Evolutionary conservation across 1,284 basidiomycete genomes (phyloP).

Genomic region (Hemileia vastatrix): DNA sequence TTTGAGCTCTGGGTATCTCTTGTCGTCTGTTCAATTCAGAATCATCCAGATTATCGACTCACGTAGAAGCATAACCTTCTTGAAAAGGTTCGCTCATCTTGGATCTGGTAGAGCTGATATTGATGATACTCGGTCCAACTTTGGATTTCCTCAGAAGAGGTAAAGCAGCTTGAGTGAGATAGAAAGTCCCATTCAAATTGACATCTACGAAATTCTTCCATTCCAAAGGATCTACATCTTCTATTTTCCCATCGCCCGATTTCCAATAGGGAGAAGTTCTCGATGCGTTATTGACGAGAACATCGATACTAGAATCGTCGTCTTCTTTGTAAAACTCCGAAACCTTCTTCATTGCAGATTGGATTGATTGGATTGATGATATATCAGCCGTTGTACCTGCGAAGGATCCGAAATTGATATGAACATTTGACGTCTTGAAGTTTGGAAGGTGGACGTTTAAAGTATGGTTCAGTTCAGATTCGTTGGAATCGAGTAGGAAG

Average conservation of each 20-base stretch:
- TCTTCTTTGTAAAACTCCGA: background rate
- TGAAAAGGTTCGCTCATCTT: too few species aligned
- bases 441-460: too few species aligned
- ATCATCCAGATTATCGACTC: too few species aligned
- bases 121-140: too few species aligned
- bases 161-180: conserved; percentile 1
- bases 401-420: background rate
- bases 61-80: too few species aligned
- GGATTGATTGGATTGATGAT: background rate
- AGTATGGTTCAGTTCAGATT: background rate
- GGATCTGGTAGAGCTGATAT: too few species aligned
- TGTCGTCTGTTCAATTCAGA: too few species aligned
- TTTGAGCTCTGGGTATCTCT: too few species aligned
- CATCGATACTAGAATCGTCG: background rate
- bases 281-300: background rate
- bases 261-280: background rate
- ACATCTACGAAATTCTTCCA: background rate
- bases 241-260: background rate
- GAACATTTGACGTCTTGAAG: too few species aligned
- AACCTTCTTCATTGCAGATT: background rate
- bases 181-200: conserved; percentile 9
- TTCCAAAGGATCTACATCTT: background rate
- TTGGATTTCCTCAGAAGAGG: too few species aligned
- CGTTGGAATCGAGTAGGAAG: conserved; percentile 3
- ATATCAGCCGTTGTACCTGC: background rate